Evolutionary conservation across 2,329 filamentous ascomycete species (phyloP).

Genomic region (Alternaria angustiovoidea): DNA sequence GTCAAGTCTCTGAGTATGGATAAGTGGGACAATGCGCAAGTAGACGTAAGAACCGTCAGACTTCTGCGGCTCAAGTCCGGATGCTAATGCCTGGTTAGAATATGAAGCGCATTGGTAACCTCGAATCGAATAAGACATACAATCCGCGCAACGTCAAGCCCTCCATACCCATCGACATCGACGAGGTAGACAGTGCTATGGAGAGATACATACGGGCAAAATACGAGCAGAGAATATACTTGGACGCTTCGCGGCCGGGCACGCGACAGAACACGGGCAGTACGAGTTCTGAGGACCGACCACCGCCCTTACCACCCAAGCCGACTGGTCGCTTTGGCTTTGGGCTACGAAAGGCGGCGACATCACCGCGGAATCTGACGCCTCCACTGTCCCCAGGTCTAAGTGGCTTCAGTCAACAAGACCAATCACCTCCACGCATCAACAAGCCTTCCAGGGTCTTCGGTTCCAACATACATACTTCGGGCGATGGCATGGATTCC

Average conservation of each 20-base stretch:
- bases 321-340: slow-evolving; percentile 69
- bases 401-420: slow-evolving; percentile 39
- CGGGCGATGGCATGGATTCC: slow-evolving; percentile 69
- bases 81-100: slow-evolving; percentile 63
- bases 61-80: background rate
- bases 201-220: slow-evolving; percentile 95
- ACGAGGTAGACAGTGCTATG: slow-evolving; percentile 93
- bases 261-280: slow-evolving; percentile 66
- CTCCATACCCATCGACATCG: slow-evolving; percentile 85
- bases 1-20: slow-evolving; percentile 99
- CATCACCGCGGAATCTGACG: slow-evolving; percentile 69
- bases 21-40: slow-evolving; percentile 93
- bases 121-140: slow-evolving; percentile 83
- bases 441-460: slow-evolving; percentile 74
- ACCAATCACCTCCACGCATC: slow-evolving; percentile 52
- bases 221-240: slow-evolving; percentile 74
- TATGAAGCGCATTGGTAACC: slow-evolving; percentile 93
- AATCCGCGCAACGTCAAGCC: slow-evolving; percentile 86
- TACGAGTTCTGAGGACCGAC: slow-evolving; percentile 63
- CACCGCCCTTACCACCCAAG: slow-evolving; percentile 67
- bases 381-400: slow-evolving; percentile 46
- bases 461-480: slow-evolving; percentile 68
- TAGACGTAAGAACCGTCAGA: slow-evolving; percentile 72
- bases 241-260: slow-evolving; percentile 47
- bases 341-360: slow-evolving; percentile 73